Evolutionary conservation across 148 eudicot species (phyloP).

Genomic region (Persicaria maculosa): DNA sequence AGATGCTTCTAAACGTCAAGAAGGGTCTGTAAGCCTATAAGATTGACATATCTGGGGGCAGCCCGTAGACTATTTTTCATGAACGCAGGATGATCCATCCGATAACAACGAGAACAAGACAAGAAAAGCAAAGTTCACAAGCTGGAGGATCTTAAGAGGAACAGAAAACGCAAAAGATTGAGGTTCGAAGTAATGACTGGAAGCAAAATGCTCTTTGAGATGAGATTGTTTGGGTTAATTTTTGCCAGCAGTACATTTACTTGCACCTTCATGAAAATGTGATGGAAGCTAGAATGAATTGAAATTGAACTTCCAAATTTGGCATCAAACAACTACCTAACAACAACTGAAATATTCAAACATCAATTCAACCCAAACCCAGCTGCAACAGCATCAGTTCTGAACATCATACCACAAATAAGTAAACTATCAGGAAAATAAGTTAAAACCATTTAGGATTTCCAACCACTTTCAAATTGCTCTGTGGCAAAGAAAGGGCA

Average conservation of each 20-base stretch:
- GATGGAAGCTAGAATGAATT: too few relatives aligned
- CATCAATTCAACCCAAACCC: too few relatives aligned
- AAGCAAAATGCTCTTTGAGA: neutral
- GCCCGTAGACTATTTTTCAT: constrained; percentile 93
- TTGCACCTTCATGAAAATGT: too few relatives aligned
- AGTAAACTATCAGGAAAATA: neutral
- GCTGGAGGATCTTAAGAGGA: neutral
- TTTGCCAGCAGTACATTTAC: too few relatives aligned
- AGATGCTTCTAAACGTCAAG: neutral
- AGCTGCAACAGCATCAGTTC: too few relatives aligned
- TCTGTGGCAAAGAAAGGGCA: neutral
- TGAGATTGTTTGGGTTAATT: neutral
- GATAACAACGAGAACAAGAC: constrained; percentile 11
- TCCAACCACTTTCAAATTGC: too few relatives aligned
- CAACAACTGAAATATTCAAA: too few relatives aligned
- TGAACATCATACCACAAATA: neutral
- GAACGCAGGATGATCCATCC: constrained; percentile 85
- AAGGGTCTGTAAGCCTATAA: constrained; percentile 35
- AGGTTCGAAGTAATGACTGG: neutral
- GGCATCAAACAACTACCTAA: too few relatives aligned
- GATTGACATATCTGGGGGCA: constrained; percentile 80
- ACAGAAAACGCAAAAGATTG: neutral
- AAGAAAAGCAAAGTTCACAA: neutral
- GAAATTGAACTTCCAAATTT: too few relatives aligned
- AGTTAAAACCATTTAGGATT: neutral